Evolutionary conservation across 805 yeast species (phyloP), one percentile per base, ranked within the genome.

Genomic region (Pichia exigua): DNA sequence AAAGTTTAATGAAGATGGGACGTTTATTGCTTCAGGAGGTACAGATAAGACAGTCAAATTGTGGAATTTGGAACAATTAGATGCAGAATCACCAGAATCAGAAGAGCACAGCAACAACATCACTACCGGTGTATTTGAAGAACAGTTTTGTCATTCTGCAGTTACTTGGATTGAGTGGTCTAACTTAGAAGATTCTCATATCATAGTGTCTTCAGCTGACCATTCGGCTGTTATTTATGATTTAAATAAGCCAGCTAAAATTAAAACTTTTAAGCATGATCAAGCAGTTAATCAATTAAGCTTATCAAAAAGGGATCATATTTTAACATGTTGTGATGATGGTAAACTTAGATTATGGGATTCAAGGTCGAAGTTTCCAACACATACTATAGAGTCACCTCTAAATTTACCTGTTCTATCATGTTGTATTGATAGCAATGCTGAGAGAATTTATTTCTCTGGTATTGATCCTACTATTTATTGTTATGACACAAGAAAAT

Each of bases 401-500:
- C 18, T 32, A 7, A 63, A 67, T 22, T 83, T 72, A 58, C 94
- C 95, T 0, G 58, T 87, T 1, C 64, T 85, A 21, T 71, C 87
- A 0, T 77, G 79, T 58, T 59, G 66, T 21, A 61, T 68, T 17
- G 70, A 66, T 54, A 59, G 62, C 3, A 65, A 65, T 42, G 81
- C 77, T 1, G 63, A 67, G 17, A 65, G 69, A 15, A 58, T 84
- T 4, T 87, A 72, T 57, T 72, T 79, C 6, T 70, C 83, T 0
- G 95, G 95, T 0, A 76, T 87, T 3, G 92, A 87, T 56, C 84
- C 88, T 1, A 68, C 72, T 0, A 73, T 87, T 0, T 61, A 68
- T 42, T 83, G 81, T 2, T 83, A 76, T 68, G 95, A 87, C 59
- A 46, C 78, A 9, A 65, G 88, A 49, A 64, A 70, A 4, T 51